phyloP scores from a whole-genome alignment of 2,329 filamentous ascomycete genomes.

The Neonectria coccinea region DNA sequence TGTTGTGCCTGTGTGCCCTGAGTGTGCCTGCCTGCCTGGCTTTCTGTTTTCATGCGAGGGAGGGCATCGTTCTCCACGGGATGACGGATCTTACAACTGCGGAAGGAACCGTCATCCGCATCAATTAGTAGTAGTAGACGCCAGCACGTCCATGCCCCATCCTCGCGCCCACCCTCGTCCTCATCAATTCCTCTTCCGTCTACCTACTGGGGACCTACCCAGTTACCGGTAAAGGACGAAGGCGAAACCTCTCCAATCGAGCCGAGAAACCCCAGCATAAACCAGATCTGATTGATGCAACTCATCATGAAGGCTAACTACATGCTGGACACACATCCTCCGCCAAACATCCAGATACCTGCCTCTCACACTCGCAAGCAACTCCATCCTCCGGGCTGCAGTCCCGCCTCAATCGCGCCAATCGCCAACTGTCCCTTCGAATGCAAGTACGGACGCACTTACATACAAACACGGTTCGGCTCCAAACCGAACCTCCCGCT shows the following conservation, averaged over 20 bases:
- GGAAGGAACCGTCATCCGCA: conserved; percentile 24
- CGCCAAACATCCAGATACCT: neutral
- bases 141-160: neutral
- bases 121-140: neutral
- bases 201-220: neutral
- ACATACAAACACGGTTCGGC: conserved; percentile 16
- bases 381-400: conserved; percentile 6
- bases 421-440: conserved; percentile 11
- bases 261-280: conserved; percentile 5
- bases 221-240: conserved; percentile 10
- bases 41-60: neutral
- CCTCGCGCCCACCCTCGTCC: neutral
- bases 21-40: neutral
- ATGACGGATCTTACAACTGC: conserved; percentile 1
- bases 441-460: conserved; percentile 18
- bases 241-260: neutral
- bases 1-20: conserved; percentile 5
- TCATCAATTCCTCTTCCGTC: conserved; percentile 1
- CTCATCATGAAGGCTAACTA: neutral
- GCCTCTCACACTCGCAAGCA: conserved; percentile 9
- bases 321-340: conserved; percentile 3
- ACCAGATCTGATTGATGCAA: neutral
- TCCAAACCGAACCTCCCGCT: conserved; percentile 28
- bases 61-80: neutral
- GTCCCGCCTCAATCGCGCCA: conserved; percentile 25